Base-by-base conservation (phyloP, 1,139 yeast genomes). In the Yamadazyma aaseri region DNA sequence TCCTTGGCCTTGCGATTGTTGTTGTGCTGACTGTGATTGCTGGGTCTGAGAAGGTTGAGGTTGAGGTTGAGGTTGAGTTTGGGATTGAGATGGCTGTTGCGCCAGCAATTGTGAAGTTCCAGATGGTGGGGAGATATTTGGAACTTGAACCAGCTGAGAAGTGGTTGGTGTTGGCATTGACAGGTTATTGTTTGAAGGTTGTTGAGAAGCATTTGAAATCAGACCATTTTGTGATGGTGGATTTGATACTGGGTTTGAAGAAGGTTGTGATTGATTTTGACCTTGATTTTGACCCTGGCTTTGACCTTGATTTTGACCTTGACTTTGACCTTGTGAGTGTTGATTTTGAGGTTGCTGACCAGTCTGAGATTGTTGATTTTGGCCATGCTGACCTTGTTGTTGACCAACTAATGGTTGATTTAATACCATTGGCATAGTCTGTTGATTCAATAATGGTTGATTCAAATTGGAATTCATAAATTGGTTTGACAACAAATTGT, bases 1-100 rank as follows among this genome's bases (percentile, higher is more conserved):
- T 2, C 34, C 18, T 3, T 40, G 20, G 23, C 36, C 27, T 49
- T 57, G 31, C 41, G 45, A 32, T 41, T 46, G 16, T 8, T 29
- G 26, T 8, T 7, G 10, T 11, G 17, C 28, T 22, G 6, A 12
- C 8, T 12, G 6, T 14, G 9, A 17, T 17, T 14, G 17, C 28
- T 26, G 29, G 17, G 29, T 8, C 31, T 40, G 47, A 24, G 13
- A 32, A 29, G 34, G 39, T 32, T 40, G 47, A 24, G 13, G 31
- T 31, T 34, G 39, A 20, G 29, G 20, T 27, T 38, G 35, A 24
- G 28, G 29, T 14, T 26, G 29, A 17, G 30, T 24, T 22, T 29
- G 28, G 11, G 29, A 9, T 22, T 17, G 30, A 30, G 22, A 5
- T 12, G 9, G 24, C 7, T 22, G 25, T n/a, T 8, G n/a, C 9